phyloP scores from a whole-genome alignment of 1,284 basidiomycete species.

The Mrakiaceae sp. region DNA sequence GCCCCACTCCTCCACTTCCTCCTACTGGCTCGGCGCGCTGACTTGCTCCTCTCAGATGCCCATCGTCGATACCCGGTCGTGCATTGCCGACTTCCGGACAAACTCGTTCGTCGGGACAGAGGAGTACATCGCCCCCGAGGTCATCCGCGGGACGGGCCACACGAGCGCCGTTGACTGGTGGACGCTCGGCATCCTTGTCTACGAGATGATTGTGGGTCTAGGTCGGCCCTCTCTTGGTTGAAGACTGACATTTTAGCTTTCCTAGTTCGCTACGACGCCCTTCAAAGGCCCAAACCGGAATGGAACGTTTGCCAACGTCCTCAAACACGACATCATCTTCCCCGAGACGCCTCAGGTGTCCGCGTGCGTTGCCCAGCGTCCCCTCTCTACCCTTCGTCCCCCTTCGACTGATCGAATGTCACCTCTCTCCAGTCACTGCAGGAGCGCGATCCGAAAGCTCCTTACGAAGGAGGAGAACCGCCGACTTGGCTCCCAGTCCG shows the following conservation, averaged over 20 bases:
- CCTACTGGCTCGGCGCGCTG: constrained; percentile 18
- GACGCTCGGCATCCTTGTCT: constrained; percentile 96
- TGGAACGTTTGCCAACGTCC: constrained; percentile 93
- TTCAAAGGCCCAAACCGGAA: constrained; percentile 95
- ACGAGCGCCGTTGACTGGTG: constrained; percentile 99
- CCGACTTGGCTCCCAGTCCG: constrained; percentile 78
- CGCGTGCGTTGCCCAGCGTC: constrained; percentile 44
- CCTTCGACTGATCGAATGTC: background rate
- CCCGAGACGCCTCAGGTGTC: constrained; percentile 76
- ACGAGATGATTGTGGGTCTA: constrained; percentile 94
- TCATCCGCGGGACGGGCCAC: constrained; percentile 94
- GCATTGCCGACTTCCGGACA: constrained; percentile 93
- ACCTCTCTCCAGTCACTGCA: constrained; percentile 51
- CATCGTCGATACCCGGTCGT: constrained; percentile 90
- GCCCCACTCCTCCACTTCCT: constrained; percentile 15
- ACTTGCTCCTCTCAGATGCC: constrained; percentile 47
- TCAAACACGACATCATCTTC: constrained; percentile 76
- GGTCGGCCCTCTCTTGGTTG: background rate
- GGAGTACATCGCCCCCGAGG: constrained; percentile 98
- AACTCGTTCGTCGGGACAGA: constrained; percentile 99
- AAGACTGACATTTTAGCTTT: background rate
- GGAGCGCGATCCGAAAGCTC: constrained; percentile 75
- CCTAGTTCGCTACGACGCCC: constrained; percentile 88
- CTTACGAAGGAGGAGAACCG: constrained; percentile 88
- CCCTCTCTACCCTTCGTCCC: constrained; percentile 17